A percentile compares a stretch with the other conserved stretches of the same genome.
Conservation (phyloP, 2,329 filamentous ascomycete genomes). For the Fusarium caatingaense region DNA sequence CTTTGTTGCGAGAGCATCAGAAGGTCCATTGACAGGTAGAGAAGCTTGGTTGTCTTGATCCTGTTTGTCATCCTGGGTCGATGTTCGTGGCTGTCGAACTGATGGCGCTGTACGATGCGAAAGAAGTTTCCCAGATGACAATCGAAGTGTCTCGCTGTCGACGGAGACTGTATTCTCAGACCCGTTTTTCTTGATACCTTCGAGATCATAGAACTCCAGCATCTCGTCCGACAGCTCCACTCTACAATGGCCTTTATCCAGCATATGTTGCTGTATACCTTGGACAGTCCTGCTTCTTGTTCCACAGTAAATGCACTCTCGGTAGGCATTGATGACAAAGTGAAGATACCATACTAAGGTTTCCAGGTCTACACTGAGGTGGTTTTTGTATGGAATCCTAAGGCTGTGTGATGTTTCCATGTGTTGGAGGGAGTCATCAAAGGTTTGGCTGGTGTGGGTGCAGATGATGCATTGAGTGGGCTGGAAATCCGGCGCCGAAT, state of each 20-base stretch:
- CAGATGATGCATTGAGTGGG: conserved; percentile 59
- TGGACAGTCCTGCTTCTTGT: conserved; percentile 55
- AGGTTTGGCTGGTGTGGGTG: conserved; percentile 39
- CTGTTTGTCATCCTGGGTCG: background rate
- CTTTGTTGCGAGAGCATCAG: conserved; percentile 4
- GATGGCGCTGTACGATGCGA: conserved; percentile 15
- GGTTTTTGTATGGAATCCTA: conserved; percentile 53
- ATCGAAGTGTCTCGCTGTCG: conserved; percentile 11
- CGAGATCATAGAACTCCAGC: conserved; percentile 56
- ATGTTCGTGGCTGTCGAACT: background rate
- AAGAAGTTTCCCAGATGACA: conserved; percentile 39
- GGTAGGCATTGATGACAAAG: conserved; percentile 60
- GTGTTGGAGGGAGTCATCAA: conserved; percentile 57
- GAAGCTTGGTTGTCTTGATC: background rate
- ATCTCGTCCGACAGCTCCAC: conserved; percentile 52
- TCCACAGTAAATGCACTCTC: conserved; percentile 64
- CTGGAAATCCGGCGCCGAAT: conserved; percentile 35
- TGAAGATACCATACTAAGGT: conserved; percentile 61
- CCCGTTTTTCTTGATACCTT: background rate
- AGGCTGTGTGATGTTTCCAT: conserved; percentile 63
- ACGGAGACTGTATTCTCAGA: background rate
- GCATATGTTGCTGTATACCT: conserved; percentile 64
- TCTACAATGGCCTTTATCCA: conserved; percentile 60
- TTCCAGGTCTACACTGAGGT: conserved; percentile 59
- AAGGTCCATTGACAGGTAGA: accelerated